phyloP scores from a whole-genome alignment of 2,329 filamentous ascomycete species.

The Fusarium longipes region DNA sequence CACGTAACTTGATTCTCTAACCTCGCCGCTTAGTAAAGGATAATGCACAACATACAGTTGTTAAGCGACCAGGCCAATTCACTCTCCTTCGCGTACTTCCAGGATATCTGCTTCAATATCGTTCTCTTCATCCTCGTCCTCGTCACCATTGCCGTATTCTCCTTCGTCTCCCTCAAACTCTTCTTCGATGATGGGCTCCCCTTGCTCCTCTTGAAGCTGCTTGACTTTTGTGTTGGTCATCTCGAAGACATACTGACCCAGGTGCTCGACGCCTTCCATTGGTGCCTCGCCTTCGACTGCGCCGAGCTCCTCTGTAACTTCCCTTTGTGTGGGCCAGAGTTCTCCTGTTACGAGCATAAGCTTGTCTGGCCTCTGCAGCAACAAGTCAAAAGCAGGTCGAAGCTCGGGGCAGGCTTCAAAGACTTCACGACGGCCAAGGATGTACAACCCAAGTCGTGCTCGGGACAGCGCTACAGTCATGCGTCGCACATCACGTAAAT shows the following conservation, averaged over 20 bases:
- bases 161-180: conserved; percentile 49
- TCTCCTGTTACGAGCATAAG: conserved; percentile 85
- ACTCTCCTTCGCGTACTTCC: conserved; percentile 52
- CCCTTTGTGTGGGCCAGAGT: conserved; percentile 78
- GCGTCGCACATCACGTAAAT: conserved; percentile 91
- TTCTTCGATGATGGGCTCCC: conserved; percentile 44
- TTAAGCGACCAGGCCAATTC: conserved; percentile 36
- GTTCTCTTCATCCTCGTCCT: conserved; percentile 49
- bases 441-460: conserved; percentile 89
- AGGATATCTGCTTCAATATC: conserved; percentile 51
- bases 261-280: conserved; percentile 93
- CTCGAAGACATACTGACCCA: conserved; percentile 95
- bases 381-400: conserved; percentile 82
- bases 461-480: conserved; percentile 95
- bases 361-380: conserved; percentile 83
- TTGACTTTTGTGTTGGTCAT: conserved; percentile 79
- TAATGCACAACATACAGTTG: conserved; percentile 5
- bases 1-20: not conserved
- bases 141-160: conserved; percentile 46
- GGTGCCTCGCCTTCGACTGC: conserved; percentile 68
- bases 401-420: conserved; percentile 93
- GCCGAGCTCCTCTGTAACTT: conserved; percentile 54
- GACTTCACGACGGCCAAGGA: conserved; percentile 86
- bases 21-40: conserved; percentile 23
- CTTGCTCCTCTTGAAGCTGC: conserved; percentile 58